Evolutionary conservation across 306 rosid genomes (phyloP), one percentile per base, ranked within the genome.

Genomic region (Casuarina cunninghamiana): DNA sequence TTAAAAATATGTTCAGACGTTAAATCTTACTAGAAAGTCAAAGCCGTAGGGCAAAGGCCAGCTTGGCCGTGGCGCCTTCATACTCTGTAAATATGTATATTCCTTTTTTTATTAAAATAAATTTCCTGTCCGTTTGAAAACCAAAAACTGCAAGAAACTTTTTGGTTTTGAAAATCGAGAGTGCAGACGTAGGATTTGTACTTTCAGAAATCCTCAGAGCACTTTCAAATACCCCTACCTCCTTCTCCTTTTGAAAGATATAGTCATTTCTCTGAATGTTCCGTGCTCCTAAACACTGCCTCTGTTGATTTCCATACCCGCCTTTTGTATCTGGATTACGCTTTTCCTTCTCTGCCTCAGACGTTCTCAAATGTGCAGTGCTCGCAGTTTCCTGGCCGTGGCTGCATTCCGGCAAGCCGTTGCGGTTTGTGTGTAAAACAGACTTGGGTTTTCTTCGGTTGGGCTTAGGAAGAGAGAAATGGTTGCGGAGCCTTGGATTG

Each of bases 401-500:
- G 48, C 51, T 38, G 7, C 2, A 45, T 17, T 16, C n/a, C 53
- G 50, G 55, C 35, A 13, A 3, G 65, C 73, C 21, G 17, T 51
- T 17, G 35, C 21, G 50, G 51, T 58, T 6, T 68, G 6, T 58
- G 65, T 16, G 8, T 58, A 9, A n/a, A 58, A 26, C 65, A 58
- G 39, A 17, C 42, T 50, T 67, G 50, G 54, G 62, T 79, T 44
- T 77, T 62, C 55, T 70, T 63, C 7, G 51, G 42, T 42, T 74
- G 69, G 26, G 48, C 6, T 67, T 43, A 48, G 51, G 4, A 67
- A 53, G 13, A 76, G 53, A 83, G 92, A 87, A 78, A 95, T 93
- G 99, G 96, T 91, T 77, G 97, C 97, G 69, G 97, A 95, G 84
- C 88, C 93, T 82, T 95, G 99, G 99, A 78, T 95, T 87, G 83